phyloP scores from a whole-genome alignment of 2,329 filamentous ascomycete genomes.

The Claviceps sp. region DNA sequence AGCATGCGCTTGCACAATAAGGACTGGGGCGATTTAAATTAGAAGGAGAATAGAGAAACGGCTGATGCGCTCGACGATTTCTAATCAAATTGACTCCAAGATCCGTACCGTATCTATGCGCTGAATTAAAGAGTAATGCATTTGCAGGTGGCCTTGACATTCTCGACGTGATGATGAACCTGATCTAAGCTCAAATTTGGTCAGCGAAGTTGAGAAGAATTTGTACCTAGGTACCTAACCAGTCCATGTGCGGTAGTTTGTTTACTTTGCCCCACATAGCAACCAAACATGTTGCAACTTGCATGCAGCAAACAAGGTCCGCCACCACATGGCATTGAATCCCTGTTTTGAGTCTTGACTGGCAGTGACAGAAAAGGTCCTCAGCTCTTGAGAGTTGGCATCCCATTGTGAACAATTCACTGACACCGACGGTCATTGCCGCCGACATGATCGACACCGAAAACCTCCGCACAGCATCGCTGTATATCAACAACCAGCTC shows the following conservation, averaged over 20 bases:
- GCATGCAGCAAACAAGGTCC: background rate
- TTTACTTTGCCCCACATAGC: slow-evolving; percentile 26
- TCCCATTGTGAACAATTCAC: background rate
- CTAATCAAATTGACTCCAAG: background rate
- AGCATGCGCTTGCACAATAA: background rate
- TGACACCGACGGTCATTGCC: background rate
- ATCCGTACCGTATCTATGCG: too few species aligned
- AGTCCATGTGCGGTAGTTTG: slow-evolving; percentile 11
- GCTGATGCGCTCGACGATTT: background rate
- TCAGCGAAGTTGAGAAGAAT: slow-evolving; percentile 9
- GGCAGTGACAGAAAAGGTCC: background rate
- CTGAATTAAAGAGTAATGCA: background rate
- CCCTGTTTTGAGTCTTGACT: background rate
- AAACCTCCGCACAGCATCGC: slow-evolving; percentile 52
- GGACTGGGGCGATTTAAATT: too few species aligned
- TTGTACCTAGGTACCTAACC: background rate
- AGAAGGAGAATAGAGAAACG: background rate
- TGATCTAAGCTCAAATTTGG: slow-evolving; percentile 8
- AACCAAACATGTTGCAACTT: slow-evolving; percentile 12
- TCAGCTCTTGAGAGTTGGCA: background rate
- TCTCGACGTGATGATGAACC: background rate
- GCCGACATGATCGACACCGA: slow-evolving; percentile 41
- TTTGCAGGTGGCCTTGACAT: background rate
- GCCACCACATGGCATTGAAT: slow-evolving; percentile 1
- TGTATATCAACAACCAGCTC: slow-evolving; percentile 62